These are phyloP conservation scores for Beauveria australis DNA, from an alignment of 2,329 filamentous ascomycete genomes.

Conservation along the genomic window DNA sequence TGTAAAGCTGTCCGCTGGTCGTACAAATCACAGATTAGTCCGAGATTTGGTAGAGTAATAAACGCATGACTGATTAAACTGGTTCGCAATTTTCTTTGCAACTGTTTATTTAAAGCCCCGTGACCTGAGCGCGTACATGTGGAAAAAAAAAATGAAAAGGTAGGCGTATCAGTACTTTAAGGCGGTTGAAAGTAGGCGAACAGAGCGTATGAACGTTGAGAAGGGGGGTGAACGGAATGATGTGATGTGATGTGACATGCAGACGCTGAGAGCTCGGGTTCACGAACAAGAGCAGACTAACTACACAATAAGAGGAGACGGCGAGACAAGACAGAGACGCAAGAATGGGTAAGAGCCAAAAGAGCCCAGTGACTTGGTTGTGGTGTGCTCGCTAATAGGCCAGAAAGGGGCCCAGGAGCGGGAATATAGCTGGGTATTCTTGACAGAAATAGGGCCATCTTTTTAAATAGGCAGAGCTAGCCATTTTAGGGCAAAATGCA, in stretches of 20 bases:
- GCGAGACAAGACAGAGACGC: background rate
- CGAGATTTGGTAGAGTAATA: background rate
- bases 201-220: background rate
- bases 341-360: background rate
- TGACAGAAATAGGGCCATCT: background rate
- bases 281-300: background rate
- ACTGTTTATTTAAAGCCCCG: no score
- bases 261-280: background rate
- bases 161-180: background rate
- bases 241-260: slow-evolving; percentile 7
- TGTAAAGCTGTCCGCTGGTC: background rate
- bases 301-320: background rate
- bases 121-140: no score
- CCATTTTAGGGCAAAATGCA: background rate
- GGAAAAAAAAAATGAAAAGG: no score
- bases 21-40: background rate
- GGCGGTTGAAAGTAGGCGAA: background rate
- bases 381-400: background rate
- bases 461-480: background rate
- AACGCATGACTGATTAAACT: background rate
- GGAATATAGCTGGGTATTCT: background rate
- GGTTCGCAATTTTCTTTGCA: no score
- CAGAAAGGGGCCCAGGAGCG: background rate
- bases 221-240: background rate
- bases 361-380: background rate